A percentile compares a stretch with the other conserved stretches of the same genome.
Evolutionary conservation across 148 eudicot genomes (phyloP).

Genomic region (Amaranthus hypochondriacus): DNA sequence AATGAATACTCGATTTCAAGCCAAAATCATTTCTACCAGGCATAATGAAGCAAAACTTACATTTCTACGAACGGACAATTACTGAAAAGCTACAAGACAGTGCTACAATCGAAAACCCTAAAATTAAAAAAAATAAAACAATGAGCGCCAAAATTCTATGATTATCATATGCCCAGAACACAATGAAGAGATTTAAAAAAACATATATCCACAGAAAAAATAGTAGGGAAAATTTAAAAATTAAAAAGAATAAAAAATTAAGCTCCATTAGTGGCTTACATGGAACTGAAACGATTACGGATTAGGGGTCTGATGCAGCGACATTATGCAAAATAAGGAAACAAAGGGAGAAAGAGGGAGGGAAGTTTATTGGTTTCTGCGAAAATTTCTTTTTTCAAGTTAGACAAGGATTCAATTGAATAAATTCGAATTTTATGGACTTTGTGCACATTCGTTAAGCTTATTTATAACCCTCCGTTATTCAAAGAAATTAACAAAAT

Average conservation of each 20-base stretch:
- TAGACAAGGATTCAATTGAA: no score
- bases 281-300: not conserved
- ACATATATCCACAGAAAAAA: not conserved
- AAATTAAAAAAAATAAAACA: not conserved
- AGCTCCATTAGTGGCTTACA: not conserved
- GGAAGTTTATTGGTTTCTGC: not conserved
- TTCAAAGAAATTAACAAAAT: no score
- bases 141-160: not conserved
- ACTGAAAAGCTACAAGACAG: not conserved
- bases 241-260: not conserved
- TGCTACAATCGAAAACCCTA: slow-evolving; percentile 1
- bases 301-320: not conserved
- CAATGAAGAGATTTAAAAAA: not conserved
- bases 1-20: not conserved
- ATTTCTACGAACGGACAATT: not conserved
- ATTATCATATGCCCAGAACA: not conserved
- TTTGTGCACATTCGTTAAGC: no score
- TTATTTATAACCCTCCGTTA: no score
- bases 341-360: not conserved
- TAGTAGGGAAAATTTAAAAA: not conserved
- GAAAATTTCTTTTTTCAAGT: no score
- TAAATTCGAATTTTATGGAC: no score
- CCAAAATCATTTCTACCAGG: not conserved
- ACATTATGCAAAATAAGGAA: not conserved
- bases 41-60: not conserved